A percentile compares a stretch with the other conserved stretches of the same genome.
Evolutionary conservation across 1,284 basidiomycete genomes (phyloP).

Genomic region (Sparassis latifolia): DNA sequence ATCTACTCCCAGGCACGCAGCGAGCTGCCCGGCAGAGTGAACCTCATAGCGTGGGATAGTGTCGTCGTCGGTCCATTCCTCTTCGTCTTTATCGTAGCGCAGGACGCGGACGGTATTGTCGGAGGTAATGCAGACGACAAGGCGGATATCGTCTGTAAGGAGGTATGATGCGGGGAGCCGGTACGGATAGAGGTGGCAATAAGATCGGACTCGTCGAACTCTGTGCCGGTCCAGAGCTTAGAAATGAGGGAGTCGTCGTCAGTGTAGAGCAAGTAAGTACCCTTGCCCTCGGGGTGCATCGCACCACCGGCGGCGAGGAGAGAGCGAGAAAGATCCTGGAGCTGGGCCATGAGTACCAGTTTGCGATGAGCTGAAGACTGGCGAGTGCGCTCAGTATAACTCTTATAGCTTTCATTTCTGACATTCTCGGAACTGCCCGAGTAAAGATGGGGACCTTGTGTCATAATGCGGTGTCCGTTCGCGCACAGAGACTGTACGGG

Average conservation of each 20-base stretch:
- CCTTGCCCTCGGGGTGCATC: not conserved
- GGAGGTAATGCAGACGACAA: constrained; percentile 2
- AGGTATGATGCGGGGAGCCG: constrained; percentile 4
- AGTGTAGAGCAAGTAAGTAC: constrained; percentile 5
- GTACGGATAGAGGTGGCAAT: constrained; percentile 1
- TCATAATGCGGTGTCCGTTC: too few species aligned
- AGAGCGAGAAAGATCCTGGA: constrained; percentile 7
- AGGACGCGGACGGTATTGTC: not conserved
- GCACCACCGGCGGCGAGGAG: constrained; percentile 5
- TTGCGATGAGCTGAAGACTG: not conserved
- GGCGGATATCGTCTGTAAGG: not conserved
- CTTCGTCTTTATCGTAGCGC: constrained; percentile 5
- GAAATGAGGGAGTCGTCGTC: not conserved
- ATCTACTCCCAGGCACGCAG: not conserved
- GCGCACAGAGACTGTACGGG: too few species aligned
- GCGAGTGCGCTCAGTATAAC: not conserved
- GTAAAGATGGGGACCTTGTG: too few species aligned
- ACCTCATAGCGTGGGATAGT: not conserved
- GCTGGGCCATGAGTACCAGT: constrained; percentile 3
- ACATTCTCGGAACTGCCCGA: not conserved
- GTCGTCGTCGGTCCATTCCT: constrained; percentile 5
- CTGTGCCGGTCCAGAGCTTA: constrained; percentile 4
- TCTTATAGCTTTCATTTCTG: not conserved
- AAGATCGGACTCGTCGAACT: constrained; percentile 5
- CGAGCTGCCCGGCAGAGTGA: constrained; percentile 1